Percentiles rank a stretch among this genome's conserved stretches.
Conservation (phyloP, 257 asterid genomes). For the Sherardia arvensis region DNA sequence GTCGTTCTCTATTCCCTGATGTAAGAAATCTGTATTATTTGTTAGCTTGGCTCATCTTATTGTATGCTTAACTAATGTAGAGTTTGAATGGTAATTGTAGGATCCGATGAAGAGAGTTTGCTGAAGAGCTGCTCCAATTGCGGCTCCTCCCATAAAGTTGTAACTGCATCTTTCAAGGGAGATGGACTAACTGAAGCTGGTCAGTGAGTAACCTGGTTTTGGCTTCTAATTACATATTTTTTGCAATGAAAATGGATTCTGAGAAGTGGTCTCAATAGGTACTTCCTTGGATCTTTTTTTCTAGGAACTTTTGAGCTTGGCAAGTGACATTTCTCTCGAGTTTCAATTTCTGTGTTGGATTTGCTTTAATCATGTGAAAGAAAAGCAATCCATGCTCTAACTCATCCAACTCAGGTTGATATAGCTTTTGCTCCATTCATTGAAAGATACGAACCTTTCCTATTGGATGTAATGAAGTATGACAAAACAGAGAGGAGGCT, state of each 20-base stretch:
- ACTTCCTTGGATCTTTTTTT: too few species aligned
- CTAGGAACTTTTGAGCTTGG: too few species aligned
- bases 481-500: slow-evolving; percentile 49
- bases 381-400: too few species aligned
- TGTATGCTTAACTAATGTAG: slow-evolving; percentile 1
- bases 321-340: too few species aligned
- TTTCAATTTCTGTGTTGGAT: too few species aligned
- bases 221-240: background rate
- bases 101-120: too few species aligned
- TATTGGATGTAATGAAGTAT: too few species aligned
- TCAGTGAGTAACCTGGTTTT: background rate
- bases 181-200: slow-evolving; percentile 28
- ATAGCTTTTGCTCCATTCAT: slow-evolving; percentile 68
- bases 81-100: slow-evolving; percentile 7
- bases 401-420: slow-evolving; percentile 47
- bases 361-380: too few species aligned
- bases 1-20: too few species aligned
- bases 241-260: slow-evolving; percentile 4
- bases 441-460: slow-evolving; percentile 54
- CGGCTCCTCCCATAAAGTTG: slow-evolving; percentile 42
- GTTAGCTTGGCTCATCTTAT: slow-evolving; percentile 1
- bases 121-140: slow-evolving; percentile 48
- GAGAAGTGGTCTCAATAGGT: slow-evolving; percentile 1
- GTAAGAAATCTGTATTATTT: too few species aligned
- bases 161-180: slow-evolving; percentile 42